These are phyloP conservation scores for Pisolithus sp. DNA, from an alignment of 768 basidiomycete species.

Conservation along the genomic window DNA sequence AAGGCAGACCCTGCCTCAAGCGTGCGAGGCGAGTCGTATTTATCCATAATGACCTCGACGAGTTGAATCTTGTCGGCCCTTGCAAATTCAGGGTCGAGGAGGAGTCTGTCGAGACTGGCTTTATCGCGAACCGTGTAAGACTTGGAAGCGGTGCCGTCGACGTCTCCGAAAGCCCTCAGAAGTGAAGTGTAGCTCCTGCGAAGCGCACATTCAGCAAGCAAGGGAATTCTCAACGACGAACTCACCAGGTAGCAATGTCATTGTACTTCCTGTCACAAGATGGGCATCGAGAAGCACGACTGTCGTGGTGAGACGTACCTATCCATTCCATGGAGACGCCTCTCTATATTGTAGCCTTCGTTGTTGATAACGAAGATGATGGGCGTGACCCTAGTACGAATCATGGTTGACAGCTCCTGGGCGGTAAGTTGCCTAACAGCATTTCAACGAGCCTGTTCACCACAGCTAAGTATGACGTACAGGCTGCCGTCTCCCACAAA, in stretches of 20 bases:
- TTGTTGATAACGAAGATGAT: conserved; percentile 84
- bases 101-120: conserved; percentile 56
- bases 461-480: conserved; percentile 32
- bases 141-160: conserved; percentile 39
- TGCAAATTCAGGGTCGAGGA: conserved; percentile 58
- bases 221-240: neutral
- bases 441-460: conserved; percentile 4
- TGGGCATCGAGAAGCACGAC: neutral
- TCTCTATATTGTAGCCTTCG: conserved; percentile 83
- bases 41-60: conserved; percentile 75
- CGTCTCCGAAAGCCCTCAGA: conserved; percentile 53
- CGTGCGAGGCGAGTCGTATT: conserved; percentile 62
- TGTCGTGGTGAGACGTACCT: conserved; percentile 25
- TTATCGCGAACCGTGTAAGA: conserved; percentile 68
- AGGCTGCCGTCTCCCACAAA: conserved; percentile 84
- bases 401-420: conserved; percentile 84
- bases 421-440: conserved; percentile 60
- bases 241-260: conserved; percentile 70
- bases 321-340: conserved; percentile 59
- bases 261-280: conserved; percentile 62
- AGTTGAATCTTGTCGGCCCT: conserved; percentile 64
- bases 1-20: conserved; percentile 47
- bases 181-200: conserved; percentile 59
- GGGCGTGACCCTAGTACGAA: conserved; percentile 63
- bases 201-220: neutral